Percentiles rank a stretch among this genome's conserved stretches.
These are phyloP conservation scores for Rhodotorula graminis DNA, from an alignment of 768 basidiomycete species.

Conservation along the genomic window DNA sequence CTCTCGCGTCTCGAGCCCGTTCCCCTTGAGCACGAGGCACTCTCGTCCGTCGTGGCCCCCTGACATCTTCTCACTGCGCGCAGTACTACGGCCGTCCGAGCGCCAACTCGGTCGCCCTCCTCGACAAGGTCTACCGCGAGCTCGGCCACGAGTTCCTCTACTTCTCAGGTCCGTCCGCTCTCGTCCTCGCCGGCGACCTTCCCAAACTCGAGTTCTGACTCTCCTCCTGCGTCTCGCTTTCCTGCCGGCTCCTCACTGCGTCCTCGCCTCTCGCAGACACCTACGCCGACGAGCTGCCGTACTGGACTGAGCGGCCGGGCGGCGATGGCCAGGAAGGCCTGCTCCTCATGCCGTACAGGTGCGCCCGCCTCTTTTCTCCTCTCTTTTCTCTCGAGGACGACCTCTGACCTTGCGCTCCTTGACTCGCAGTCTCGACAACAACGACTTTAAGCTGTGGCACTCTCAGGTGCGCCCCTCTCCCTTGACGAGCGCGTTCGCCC, in stretches of 20 bases:
- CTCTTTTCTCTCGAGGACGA: too few relatives aligned
- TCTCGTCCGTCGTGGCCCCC: too few relatives aligned
- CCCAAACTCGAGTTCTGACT: not conserved
- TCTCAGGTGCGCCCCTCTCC: not conserved
- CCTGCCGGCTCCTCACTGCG: too few relatives aligned
- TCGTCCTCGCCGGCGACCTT: not conserved
- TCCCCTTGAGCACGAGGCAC: not conserved
- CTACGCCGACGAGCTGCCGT: constrained; percentile 43
- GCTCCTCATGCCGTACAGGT: constrained; percentile 42
- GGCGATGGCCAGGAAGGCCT: constrained; percentile 26
- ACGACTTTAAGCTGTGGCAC: constrained; percentile 43
- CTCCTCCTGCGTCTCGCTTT: too few relatives aligned
- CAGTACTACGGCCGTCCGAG: constrained; percentile 44
- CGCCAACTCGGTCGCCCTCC: constrained; percentile 33
- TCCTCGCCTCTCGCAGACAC: constrained; percentile 30
- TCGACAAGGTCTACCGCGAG: constrained; percentile 43
- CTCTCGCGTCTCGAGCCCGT: too few relatives aligned
- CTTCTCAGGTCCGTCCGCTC: constrained; percentile 18
- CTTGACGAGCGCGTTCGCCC: too few relatives aligned
- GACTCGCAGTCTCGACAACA: constrained; percentile 31
- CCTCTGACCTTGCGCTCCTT: too few relatives aligned
- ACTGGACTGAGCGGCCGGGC: constrained; percentile 39
- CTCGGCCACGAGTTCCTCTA: constrained; percentile 39
- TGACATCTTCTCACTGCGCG: constrained; percentile 11
- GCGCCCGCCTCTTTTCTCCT: constrained; percentile 19